Conservation (phyloP, 371 early-diverging fungal species). For the Gilbertella persicaria region DNA sequence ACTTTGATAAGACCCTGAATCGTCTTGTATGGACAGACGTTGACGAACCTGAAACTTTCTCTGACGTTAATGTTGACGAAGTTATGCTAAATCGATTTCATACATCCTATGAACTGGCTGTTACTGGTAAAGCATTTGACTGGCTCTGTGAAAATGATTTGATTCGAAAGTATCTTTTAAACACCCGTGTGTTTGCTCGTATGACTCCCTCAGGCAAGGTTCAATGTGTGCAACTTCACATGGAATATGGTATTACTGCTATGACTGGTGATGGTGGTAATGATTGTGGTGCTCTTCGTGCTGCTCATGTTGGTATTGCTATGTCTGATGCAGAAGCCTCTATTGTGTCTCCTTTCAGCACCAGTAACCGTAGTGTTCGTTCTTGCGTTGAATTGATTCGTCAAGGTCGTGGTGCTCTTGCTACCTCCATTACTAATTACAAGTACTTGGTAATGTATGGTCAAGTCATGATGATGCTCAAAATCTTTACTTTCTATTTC, state of each 20-base stretch:
- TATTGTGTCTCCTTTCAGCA: conserved; percentile 87
- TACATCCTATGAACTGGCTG: conserved; percentile 62
- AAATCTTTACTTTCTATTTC: conserved; percentile 64
- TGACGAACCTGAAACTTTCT: conserved; percentile 41
- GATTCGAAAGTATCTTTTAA: conserved; percentile 53
- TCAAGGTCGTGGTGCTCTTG: conserved; percentile 78
- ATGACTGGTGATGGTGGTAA: conserved; percentile 98
- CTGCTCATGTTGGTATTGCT: conserved; percentile 92
- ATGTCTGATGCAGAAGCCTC: conserved; percentile 86
- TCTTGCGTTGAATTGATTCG: conserved; percentile 75
- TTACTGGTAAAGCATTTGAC: conserved; percentile 74
- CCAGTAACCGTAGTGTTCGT: conserved; percentile 60
- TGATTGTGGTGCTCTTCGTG: conserved; percentile 92
- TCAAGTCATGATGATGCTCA: conserved; percentile 72
- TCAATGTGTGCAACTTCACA: conserved; percentile 71
- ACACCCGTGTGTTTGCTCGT: conserved; percentile 75
- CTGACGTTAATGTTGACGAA: conserved; percentile 37
- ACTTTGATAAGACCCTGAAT: conserved; percentile 31
- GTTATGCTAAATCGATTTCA: conserved; percentile 30
- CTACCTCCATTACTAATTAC: conserved; percentile 77
- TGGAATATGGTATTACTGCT: conserved; percentile 75
- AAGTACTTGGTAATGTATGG: conserved; percentile 74
- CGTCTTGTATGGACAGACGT: conserved; percentile 58
- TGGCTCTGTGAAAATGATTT: conserved; percentile 39
- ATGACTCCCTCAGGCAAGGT: conserved; percentile 80